Evolutionary conservation across 1,139 yeast genomes (phyloP), one percentile per base, ranked within the genome.

Genomic region (Kurtzmaniella quercitrusa): DNA sequence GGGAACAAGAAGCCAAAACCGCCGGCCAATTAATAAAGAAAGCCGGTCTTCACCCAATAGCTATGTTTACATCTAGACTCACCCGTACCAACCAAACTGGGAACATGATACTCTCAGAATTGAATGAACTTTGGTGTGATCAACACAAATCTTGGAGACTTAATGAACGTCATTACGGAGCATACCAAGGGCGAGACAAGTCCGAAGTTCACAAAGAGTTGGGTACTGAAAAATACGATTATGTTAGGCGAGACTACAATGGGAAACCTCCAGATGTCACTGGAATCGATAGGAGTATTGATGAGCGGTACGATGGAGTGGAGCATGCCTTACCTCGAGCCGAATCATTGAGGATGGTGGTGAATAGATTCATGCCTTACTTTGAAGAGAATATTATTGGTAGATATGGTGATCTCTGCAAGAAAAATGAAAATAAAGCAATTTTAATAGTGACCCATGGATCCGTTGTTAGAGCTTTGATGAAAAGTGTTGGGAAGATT

Each of bases 91-190:
- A 81, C 42, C 80, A 82, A 51, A 84, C 91, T 0, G 83, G 85
- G 11, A 71, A 77, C 41, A 76, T 81, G 3, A 80, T 85, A 17
- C 59, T 81, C 19, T 72, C 76, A 22, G 68, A 69, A 37, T 51
- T 78, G 49, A 59, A 69, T 40, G 55, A 68, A 42, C 54, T 64
- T 28, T 79, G 78, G 69, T 53, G 78, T 38, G 82, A 78, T 50
- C 69, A 72, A 37, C 48, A 60, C 42, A 76, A 78, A 57, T 68
- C 78, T 5, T 86, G 94, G 93, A 72, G 88, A 53, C 61, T 85
- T 48, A 85, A 85, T 57, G 93, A 85, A 57, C 73, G 94, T 46
- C 94, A 85, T 60, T 85, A 86, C 58, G 95, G 95, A 1, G 68
- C 75, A 26, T 75, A 84, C 57, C 94, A 85, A 61, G 93, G 93